Evolutionary conservation across 2,329 filamentous ascomycete genomes (phyloP), one percentile per base, ranked within the genome.

Genomic region (Fusarium chlamydosporum): DNA sequence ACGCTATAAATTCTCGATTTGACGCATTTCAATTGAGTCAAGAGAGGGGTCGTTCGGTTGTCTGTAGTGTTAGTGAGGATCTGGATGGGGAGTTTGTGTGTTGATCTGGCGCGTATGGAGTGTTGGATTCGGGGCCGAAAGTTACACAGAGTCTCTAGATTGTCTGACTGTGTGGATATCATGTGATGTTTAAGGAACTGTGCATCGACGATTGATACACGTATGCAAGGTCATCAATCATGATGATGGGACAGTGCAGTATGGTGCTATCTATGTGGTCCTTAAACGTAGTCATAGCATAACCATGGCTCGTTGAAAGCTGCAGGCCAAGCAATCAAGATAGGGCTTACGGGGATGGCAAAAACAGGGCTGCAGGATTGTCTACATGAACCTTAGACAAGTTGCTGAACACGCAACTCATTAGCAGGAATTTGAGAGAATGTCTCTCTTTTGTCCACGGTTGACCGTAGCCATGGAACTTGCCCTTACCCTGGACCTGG

Each of bases 281-380:
- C 33, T 11, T 11, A 18, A 13, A 13, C 13, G 33, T 38, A 50
- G 18, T 12, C 33, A 34, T 34, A 40, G 13, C 9, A 63, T 31
- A 48, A 51, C 18, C 8, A 48, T 20, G 34, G 29, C 47, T 41
- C 42, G 16, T 23, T 38, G 23, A 31, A 15, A 47, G 46, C 35
- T 52, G 51, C 37, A 37, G 57, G 35, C 45, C 50, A 34, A 20
- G 11, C 18, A 41, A 58, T 40, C 45, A 34, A 65, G 33, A 65
- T 38, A 58, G 16, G 35, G 40, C 29, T n/a, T 51, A 45, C 18
- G 7, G 27, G 20, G n/a, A 20, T 29, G 45, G 34, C 29, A 29
- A 47, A 42, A 42, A 50, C 48, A 37, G 55, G 55, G 66, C 67
- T 67, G 52, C 56, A 70, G 40, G 48, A 55, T 29, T 23, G 13